Evolutionary conservation across 2,329 filamentous ascomycete genomes (phyloP).

Genomic region (Magnaporthiopsis rhizophila): DNA sequence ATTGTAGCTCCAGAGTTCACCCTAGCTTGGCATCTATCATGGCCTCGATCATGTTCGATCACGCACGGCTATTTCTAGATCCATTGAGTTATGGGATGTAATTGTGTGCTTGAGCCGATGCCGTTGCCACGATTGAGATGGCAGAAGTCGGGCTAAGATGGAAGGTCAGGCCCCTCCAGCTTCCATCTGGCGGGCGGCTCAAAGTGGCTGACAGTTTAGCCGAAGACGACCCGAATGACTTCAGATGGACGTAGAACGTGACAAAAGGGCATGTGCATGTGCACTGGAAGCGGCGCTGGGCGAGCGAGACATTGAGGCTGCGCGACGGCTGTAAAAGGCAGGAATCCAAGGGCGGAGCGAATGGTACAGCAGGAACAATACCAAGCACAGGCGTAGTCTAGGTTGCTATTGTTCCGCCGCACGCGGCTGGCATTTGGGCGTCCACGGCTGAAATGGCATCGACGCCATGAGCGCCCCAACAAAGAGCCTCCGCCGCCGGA

Average conservation of each 20-base stretch:
- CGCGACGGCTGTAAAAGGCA: not conserved
- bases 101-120: not conserved
- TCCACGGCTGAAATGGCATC: constrained; percentile 1
- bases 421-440: not conserved
- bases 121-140: not conserved
- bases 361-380: constrained; percentile 3
- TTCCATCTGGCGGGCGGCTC: not conserved
- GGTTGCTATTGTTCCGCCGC: constrained; percentile 1
- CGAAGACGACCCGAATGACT: constrained; percentile 3
- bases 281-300: not conserved
- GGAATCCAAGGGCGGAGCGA: not conserved
- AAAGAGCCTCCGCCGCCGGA: constrained; percentile 7
- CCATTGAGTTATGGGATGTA: not conserved
- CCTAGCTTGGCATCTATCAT: not conserved
- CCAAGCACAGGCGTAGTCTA: not conserved
- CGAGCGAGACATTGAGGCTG: not conserved
- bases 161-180: not conserved
- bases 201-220: not conserved
- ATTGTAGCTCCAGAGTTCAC: not conserved
- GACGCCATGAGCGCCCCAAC: constrained; percentile 4
- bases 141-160: not conserved
- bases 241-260: not conserved
- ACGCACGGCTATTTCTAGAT: not conserved
- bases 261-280: not conserved
- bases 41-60: not conserved